A percentile compares a stretch with the other conserved stretches of the same genome.
phyloP scores from a whole-genome alignment of 2,329 filamentous ascomycete genomes.

The Cytospora schulzeri region DNA sequence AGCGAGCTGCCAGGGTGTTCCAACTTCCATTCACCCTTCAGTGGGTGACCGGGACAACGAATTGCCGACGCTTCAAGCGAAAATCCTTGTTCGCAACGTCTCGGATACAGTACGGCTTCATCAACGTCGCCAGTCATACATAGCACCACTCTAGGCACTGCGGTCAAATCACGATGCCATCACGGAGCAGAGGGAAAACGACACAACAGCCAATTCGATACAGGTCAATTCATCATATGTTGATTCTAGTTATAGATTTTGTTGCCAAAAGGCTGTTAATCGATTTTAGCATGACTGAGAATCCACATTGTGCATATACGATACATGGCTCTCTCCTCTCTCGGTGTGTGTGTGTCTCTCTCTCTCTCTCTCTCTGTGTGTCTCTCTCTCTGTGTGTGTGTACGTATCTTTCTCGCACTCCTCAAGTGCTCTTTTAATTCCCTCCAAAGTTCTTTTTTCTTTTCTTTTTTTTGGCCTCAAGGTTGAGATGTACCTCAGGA shows the following conservation, averaged over 20 bases:
- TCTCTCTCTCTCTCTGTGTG: not conserved
- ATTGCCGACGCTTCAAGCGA: not conserved
- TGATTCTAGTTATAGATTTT: not conserved
- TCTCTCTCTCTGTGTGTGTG: too few relatives aligned
- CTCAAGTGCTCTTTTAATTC: too few relatives aligned
- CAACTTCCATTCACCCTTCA: not conserved
- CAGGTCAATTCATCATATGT: not conserved
- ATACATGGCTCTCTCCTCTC: not conserved
- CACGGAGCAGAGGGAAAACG: not conserved
- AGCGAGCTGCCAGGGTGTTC: not conserved
- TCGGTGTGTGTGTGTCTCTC: not conserved
- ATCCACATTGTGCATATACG: not conserved
- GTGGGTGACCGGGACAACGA: not conserved
- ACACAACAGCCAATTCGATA: not conserved
- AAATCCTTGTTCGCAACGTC: not conserved
- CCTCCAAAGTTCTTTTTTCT: not conserved
- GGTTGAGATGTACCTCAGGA: not conserved
- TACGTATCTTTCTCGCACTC: too few relatives aligned
- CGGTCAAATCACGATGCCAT: not conserved
- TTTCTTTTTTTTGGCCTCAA: not conserved
- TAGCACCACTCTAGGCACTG: not conserved
- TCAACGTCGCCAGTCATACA: not conserved
- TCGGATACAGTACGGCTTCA: not conserved
- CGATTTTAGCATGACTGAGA: not conserved
- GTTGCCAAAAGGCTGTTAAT: not conserved